Evolutionary conservation across 2,329 filamentous ascomycete genomes (phyloP).

Genomic region (Nigrospora sphaerica): DNA sequence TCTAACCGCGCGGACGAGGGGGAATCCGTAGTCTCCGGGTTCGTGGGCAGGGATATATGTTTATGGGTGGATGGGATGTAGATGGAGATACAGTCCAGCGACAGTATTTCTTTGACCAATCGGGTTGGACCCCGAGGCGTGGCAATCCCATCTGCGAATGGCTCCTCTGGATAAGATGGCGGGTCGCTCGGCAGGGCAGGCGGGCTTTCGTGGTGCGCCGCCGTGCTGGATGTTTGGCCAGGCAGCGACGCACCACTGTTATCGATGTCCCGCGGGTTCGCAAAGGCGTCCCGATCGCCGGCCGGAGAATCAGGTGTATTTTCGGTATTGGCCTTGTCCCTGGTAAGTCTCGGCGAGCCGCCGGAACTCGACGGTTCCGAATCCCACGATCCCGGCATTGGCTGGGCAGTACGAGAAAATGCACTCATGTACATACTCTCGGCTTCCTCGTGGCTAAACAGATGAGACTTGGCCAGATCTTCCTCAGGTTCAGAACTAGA

Average conservation of each 20-base stretch:
- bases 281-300: too few species aligned
- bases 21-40: background rate
- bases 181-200: too few species aligned
- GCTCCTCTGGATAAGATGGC: conserved; percentile 2
- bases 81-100: conserved; percentile 41
- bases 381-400: conserved; percentile 49
- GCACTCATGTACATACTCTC: conserved; percentile 84
- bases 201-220: too few species aligned
- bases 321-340: background rate
- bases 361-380: conserved; percentile 22
- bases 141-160: conserved; percentile 28
- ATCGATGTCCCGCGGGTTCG: too few species aligned
- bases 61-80: conserved; percentile 46
- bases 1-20: conserved; percentile 5
- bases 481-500: conserved; percentile 17
- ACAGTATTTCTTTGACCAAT: conserved; percentile 49
- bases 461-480: conserved; percentile 55
- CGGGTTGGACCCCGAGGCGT: conserved; percentile 47
- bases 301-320: too few species aligned
- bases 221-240: too few species aligned
- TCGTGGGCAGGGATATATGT: conserved; percentile 25
- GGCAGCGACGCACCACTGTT: too few species aligned
- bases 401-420: conserved; percentile 40
- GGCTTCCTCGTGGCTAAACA: conserved; percentile 74
- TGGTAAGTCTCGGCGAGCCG: conserved; percentile 6